Conservation (phyloP, 2,329 filamentous ascomycete species). For the Curvularia spicifera region DNA sequence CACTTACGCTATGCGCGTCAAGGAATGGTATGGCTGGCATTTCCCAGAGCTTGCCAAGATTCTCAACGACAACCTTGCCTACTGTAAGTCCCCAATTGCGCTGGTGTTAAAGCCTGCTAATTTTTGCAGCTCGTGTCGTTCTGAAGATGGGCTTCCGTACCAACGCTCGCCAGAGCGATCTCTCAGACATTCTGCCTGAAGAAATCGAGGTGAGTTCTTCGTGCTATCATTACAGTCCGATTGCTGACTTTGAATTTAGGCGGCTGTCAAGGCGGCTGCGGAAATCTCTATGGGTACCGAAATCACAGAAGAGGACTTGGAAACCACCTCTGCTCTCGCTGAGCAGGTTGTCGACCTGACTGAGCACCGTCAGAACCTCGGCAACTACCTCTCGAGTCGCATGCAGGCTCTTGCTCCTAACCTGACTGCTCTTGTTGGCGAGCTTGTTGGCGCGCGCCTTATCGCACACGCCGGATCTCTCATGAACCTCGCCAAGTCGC, state of each 20-base stretch:
- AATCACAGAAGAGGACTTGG: slow-evolving; percentile 88
- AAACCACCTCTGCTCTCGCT: slow-evolving; percentile 89
- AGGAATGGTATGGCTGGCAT: slow-evolving; percentile 99
- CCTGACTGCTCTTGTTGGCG: slow-evolving; percentile 89
- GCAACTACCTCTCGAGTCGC: slow-evolving; percentile 85
- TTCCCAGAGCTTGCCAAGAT: slow-evolving; percentile 96
- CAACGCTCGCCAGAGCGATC: slow-evolving; percentile 75
- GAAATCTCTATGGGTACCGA: slow-evolving; percentile 99
- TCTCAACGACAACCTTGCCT: slow-evolving; percentile 76
- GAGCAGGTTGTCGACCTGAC: slow-evolving; percentile 93
- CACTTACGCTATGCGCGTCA: slow-evolving; percentile 97
- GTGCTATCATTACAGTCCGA: neutral
- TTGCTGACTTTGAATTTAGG: slow-evolving; percentile 23
- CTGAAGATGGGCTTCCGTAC: slow-evolving; percentile 87
- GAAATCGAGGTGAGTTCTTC: slow-evolving; percentile 71
- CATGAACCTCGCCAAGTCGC: slow-evolving; percentile 92
- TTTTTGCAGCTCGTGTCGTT: slow-evolving; percentile 69
- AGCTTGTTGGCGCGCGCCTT: slow-evolving; percentile 90
- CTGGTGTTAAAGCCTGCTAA: neutral
- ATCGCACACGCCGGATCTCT: slow-evolving; percentile 95
- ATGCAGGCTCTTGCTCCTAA: slow-evolving; percentile 98
- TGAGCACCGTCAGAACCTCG: slow-evolving; percentile 79
- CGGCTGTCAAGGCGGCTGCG: slow-evolving; percentile 87
- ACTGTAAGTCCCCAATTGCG: slow-evolving; percentile 52
- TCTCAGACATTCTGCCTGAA: slow-evolving; percentile 84